Conservation (phyloP, 257 asterid species). For the Solanum sejunctum region DNA sequence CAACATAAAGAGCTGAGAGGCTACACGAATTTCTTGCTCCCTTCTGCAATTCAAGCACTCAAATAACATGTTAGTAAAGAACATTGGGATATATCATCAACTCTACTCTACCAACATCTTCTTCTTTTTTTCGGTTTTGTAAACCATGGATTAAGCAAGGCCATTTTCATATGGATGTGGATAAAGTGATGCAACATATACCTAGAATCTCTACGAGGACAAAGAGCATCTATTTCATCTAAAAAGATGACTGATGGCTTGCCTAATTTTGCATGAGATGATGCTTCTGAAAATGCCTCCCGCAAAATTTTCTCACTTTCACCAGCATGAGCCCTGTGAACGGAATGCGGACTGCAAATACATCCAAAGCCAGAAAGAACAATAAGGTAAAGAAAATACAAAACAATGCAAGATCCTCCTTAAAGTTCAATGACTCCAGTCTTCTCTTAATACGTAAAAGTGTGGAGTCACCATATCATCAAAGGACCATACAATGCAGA, state of each 20-base stretch:
- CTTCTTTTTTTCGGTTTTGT: background rate
- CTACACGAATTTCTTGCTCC: conserved; percentile 74
- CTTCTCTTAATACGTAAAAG: background rate
- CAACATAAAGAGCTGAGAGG: conserved; percentile 74
- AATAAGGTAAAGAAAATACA: background rate
- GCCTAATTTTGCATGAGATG: conserved; percentile 49
- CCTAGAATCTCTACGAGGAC: conserved; percentile 93
- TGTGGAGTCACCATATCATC: background rate
- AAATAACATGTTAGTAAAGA: background rate
- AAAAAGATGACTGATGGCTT: conserved; percentile 84
- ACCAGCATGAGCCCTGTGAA: conserved; percentile 72
- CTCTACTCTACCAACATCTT: background rate
- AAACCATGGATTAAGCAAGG: background rate
- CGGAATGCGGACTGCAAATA: conserved; percentile 73
- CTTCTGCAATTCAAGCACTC: conserved; percentile 40
- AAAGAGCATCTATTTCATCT: conserved; percentile 91
- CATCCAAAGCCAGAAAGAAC: conserved; percentile 1
- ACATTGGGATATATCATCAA: background rate
- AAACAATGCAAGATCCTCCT: background rate
- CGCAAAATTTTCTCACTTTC: conserved; percentile 83
- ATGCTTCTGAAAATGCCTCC: conserved; percentile 79
- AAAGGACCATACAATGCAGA: background rate
- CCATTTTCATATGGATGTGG: background rate
- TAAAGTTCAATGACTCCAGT: background rate
- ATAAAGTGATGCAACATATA: conserved; percentile 6